Conservation (phyloP, 495 filamentous ascomycete species). For the Usnea hakonensis region DNA sequence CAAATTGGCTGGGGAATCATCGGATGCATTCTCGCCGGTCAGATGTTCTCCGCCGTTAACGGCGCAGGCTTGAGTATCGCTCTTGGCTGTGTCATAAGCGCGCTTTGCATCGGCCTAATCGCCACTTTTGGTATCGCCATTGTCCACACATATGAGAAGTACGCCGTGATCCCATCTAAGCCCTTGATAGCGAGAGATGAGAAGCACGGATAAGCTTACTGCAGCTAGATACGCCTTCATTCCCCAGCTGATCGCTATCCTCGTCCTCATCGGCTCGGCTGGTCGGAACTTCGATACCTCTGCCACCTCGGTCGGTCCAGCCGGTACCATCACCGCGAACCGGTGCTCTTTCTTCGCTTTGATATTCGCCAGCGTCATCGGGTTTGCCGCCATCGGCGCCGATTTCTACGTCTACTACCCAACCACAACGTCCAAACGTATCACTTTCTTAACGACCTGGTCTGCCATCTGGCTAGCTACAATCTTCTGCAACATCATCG, state of each 20-base stretch:
- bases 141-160: slow-evolving; percentile 64
- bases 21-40: slow-evolving; percentile 45
- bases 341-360: slow-evolving; percentile 58
- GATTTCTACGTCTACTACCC: slow-evolving; percentile 54
- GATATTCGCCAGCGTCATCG: slow-evolving; percentile 44
- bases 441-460: slow-evolving; percentile 38
- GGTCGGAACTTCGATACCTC: slow-evolving; percentile 57
- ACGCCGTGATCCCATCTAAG: slow-evolving; percentile 61
- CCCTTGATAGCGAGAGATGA: too few relatives aligned
- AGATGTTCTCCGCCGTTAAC: slow-evolving; percentile 48
- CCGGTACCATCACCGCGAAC: slow-evolving; percentile 43
- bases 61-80: slow-evolving; percentile 52
- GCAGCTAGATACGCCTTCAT: slow-evolving; percentile 55
- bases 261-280: slow-evolving; percentile 58
- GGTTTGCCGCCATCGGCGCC: slow-evolving; percentile 44
- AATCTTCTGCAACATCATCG: slow-evolving; percentile 53
- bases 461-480: slow-evolving; percentile 42
- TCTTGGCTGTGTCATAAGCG: slow-evolving; percentile 60
- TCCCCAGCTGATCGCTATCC: slow-evolving; percentile 55
- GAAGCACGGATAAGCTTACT: slow-evolving; percentile 16
- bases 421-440: slow-evolving; percentile 36
- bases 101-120: slow-evolving; percentile 52
- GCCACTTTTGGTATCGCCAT: slow-evolving; percentile 68
- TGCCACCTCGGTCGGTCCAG: slow-evolving; percentile 32
- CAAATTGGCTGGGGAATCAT: slow-evolving; percentile 63